Base-by-base conservation (phyloP, 75 land plant genomes). In the Picea sitchensis region DNA sequence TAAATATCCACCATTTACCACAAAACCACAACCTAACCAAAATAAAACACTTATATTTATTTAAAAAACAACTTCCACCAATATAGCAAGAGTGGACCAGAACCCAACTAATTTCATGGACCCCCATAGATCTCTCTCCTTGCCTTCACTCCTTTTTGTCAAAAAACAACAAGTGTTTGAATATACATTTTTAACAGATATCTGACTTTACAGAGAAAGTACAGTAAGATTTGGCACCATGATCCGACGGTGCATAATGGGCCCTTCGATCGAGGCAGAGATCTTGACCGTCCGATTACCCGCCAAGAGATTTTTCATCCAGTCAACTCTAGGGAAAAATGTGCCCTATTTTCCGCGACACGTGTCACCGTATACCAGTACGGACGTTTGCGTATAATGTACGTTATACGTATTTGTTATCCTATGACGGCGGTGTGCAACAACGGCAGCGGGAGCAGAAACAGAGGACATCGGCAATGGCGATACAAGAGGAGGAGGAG, bases 371-470 rank as follows among this genome's bases (percentile, higher is more conserved):
- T 62, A 62, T 7, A 21, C 30, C 3, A 14, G 2, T 51, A 54
- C 36, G 13, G 34, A 20, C 31, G 76, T 56, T 51, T 4, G 6
- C 76, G 76, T 75, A 57, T 56, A 71, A 41, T 57, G 6, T 30
- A 44, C 30, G n/a, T 2, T 58, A 57, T 30, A 57, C 32, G 76
- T 31, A 56, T 54, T 14, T 15, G 76, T n/a, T 15, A 71, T 12
- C 74, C 23, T 71, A 44, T 44, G 36, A 41, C 74, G 74, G 74
- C 74, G 51, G 44, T 12, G 74, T 34, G 44, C 23, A 71, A 41
- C 74, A 51, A 9, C 12, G 56, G 56, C 12, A 51, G 51, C 18
- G 54, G 15, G 17, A 21, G 51, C 74, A 20, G 74, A 38, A 71
- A 69, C 34, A 7, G 38, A 41, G 74, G 11, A 41, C 44, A 71